Base-by-base conservation (phyloP, 306 rosid genomes). In the Vicia villosa region DNA sequence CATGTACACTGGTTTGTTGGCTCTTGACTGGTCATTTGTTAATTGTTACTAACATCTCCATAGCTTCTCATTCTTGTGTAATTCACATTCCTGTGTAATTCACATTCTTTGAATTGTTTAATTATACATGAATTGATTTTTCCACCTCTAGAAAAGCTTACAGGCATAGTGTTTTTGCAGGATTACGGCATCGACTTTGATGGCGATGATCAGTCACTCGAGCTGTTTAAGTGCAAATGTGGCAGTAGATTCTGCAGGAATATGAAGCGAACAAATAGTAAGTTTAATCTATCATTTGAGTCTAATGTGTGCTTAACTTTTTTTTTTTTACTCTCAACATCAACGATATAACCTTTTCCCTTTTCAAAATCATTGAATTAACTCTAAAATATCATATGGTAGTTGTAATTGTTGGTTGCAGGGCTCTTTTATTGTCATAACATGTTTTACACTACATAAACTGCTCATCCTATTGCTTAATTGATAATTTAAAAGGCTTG, bases 231-330 rank as follows among this genome's bases (percentile, higher is more conserved):
- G 38, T 94, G 97, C 72, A 84, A 24, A 77, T 94, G 99, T 83
- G 95, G 95, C 78, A 94, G 99, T 73, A 86, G 83, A 72, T 91
- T 91, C 87, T 94, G 97, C 81, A 81, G 97, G 85, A 83, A 86
- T 70, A 90, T 91, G 83, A 88, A 84, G 79, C 91, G 99, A 26
- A 70, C 83, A 52, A 84, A 64, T 34, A 84, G 96, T 87, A 82
- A 83, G 97, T 81, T 59, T 59, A 37, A 54, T 30, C 21, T 69
- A 34, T 22, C n/a, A 68, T 32, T 37, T 42, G 8, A 13, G 19
- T 36, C 26, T 50, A 21, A 75, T 32, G 24, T 41, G n/a, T 49
- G n/a, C 32, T 21, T 16, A 61, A 36, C 10, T 57, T 20, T 49
- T 17, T 22, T n/a, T n/a, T 17, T 34, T 67, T 61, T 21, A 13